Percentiles rank a stretch among this genome's conserved stretches.
These are phyloP conservation scores for Microthyrium microscopicum DNA, from an alignment of 2,329 filamentous ascomycete genomes.

Conservation along the genomic window DNA sequence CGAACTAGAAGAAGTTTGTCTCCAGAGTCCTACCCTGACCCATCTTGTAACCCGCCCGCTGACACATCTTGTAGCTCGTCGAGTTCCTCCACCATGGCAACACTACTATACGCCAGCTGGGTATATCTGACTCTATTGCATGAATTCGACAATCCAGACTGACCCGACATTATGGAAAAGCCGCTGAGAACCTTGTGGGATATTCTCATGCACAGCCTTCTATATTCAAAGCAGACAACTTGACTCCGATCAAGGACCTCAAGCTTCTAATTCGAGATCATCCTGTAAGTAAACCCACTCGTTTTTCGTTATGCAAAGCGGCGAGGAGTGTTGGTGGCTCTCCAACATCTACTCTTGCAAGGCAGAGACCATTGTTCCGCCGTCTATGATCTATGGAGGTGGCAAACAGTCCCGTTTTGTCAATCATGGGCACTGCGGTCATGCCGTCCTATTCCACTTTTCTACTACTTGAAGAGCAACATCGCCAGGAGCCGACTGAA, in stretches of 20 bases:
- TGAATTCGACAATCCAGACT: background rate
- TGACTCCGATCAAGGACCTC: conserved; percentile 69
- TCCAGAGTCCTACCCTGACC: background rate
- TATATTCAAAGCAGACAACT: conserved; percentile 68
- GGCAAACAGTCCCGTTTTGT: too few species aligned
- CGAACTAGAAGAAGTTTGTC: conserved; percentile 30
- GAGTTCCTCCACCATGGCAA: conserved; percentile 88
- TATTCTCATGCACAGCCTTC: conserved; percentile 60
- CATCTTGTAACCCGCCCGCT: background rate
- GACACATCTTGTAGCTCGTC: conserved; percentile 47
- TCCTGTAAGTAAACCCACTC: conserved; percentile 38
- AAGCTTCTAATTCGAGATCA: conserved; percentile 79
- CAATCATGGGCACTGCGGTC: too few species aligned
- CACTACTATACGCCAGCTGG: conserved; percentile 71
- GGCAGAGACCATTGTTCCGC: too few species aligned
- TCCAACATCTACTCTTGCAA: too few species aligned
- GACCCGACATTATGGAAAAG: conserved; percentile 25
- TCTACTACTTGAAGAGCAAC: background rate
- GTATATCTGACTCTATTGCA: conserved; percentile 30
- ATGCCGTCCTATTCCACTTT: too few species aligned
- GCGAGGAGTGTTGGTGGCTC: too few species aligned
- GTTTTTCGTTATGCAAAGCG: too few species aligned
- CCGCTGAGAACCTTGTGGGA: conserved; percentile 71
- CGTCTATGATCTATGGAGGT: too few species aligned
- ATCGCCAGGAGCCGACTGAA: conserved; percentile 4